Percentiles rank a stretch among this genome's conserved stretches.
These are phyloP conservation scores for Trifolium repens DNA, from an alignment of 306 rosid genomes.

Conservation along the genomic window DNA sequence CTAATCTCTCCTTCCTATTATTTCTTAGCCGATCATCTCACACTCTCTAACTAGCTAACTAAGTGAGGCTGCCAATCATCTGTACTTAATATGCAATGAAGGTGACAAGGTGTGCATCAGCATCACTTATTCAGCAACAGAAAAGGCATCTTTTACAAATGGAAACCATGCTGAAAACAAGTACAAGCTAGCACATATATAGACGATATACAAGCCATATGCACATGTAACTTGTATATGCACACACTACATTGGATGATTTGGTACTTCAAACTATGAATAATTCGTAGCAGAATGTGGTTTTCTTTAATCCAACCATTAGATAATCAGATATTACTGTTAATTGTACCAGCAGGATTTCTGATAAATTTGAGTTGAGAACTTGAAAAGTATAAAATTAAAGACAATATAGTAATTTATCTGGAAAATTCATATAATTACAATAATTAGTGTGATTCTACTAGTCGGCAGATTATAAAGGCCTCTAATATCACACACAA, in stretches of 20 bases:
- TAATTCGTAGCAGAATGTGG: neutral
- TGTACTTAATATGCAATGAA: slow-evolving; percentile 10
- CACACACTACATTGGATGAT: slow-evolving; percentile 10
- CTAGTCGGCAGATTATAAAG: slow-evolving; percentile 19
- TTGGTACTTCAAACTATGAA: slow-evolving; percentile 16
- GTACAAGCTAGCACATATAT: slow-evolving; percentile 2
- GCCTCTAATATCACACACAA: neutral
- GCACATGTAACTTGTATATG: neutral
- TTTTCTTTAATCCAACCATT: slow-evolving; percentile 26
- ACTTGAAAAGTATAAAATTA: slow-evolving; percentile 12
- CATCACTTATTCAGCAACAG: slow-evolving; percentile 26
- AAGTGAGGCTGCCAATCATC: neutral
- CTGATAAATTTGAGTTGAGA: neutral
- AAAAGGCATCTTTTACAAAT: slow-evolving; percentile 26
- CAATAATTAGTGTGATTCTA: neutral
- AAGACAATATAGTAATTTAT: slow-evolving; percentile 6
- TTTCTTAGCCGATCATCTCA: neutral
- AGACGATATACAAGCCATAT: neutral
- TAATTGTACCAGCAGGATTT: slow-evolving; percentile 18
- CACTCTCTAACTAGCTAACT: neutral
- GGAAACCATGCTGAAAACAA: slow-evolving; percentile 7
- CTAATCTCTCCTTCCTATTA: neutral
- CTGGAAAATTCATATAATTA: neutral
- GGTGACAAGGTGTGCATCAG: neutral
- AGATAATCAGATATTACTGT: neutral